Percentiles rank a stretch among this genome's conserved stretches.
These are phyloP conservation scores for Mrakia hoshinonis DNA, from an alignment of 768 basidiomycete species.

Conservation along the genomic window DNA sequence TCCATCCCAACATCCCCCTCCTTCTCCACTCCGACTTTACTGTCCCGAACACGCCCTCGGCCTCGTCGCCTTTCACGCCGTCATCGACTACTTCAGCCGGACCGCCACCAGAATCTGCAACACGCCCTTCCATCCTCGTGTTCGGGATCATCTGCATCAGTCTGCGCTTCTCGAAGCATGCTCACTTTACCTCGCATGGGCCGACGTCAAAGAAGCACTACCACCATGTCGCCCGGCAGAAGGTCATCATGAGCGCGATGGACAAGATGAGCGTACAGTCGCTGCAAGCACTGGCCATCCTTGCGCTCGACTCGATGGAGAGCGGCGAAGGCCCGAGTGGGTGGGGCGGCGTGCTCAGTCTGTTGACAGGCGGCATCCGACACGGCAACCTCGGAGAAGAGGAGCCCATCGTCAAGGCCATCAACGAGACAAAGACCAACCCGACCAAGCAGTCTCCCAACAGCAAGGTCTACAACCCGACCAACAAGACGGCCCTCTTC, in stretches of 20 bases:
- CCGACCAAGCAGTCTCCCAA: not conserved
- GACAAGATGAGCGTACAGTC: slow-evolving; percentile 38
- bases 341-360: slow-evolving; percentile 39
- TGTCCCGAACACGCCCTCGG: not conserved
- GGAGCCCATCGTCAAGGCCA: slow-evolving; percentile 11
- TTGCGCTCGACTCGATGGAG: slow-evolving; percentile 41
- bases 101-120: not conserved
- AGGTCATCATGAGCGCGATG: slow-evolving; percentile 40
- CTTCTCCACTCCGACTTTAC: slow-evolving; percentile 5
- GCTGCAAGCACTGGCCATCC: slow-evolving; percentile 39
- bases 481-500: slow-evolving; percentile 39
- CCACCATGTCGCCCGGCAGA: slow-evolving; percentile 36
- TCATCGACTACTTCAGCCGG: not conserved
- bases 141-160: slow-evolving; percentile 16
- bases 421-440: not conserved
- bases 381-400: slow-evolving; percentile 36
- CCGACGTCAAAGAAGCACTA: slow-evolving; percentile 31
- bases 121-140: slow-evolving; percentile 14
- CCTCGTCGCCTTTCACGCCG: slow-evolving; percentile 3
- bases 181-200: slow-evolving; percentile 8
- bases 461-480: slow-evolving; percentile 18
- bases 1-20: slow-evolving; percentile 21
- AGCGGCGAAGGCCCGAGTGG: slow-evolving; percentile 39
- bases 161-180: slow-evolving; percentile 21
- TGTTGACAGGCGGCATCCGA: slow-evolving; percentile 39